Conservation (phyloP, 1,284 basidiomycete genomes). For the Athelia psychrophila region DNA sequence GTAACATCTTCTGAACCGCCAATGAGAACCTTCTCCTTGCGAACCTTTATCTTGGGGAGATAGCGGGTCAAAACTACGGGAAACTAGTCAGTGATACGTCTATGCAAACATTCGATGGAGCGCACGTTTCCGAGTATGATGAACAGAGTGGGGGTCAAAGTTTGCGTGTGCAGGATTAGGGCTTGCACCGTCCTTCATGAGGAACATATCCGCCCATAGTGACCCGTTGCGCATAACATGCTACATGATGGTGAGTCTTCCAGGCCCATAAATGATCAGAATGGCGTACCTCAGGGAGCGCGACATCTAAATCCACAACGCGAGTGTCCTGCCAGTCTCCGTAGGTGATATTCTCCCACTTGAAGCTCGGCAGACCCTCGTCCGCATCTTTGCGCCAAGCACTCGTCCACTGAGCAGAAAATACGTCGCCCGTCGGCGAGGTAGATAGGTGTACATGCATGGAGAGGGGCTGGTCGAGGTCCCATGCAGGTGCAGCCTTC, state of each 20-base stretch:
- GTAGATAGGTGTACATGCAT: slow-evolving; percentile 80
- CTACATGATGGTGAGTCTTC: slow-evolving; percentile 31
- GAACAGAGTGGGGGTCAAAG: slow-evolving; percentile 60
- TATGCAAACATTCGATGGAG: slow-evolving; percentile 8
- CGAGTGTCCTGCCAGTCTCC: slow-evolving; percentile 77
- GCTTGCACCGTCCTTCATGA: slow-evolving; percentile 65
- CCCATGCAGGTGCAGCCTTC: slow-evolving; percentile 55
- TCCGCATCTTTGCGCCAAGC: slow-evolving; percentile 45
- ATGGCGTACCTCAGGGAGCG: slow-evolving; percentile 66
- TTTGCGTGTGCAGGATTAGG: slow-evolving; percentile 57
- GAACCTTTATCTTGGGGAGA: slow-evolving; percentile 64
- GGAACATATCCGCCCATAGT: slow-evolving; percentile 84
- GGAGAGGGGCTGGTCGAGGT: slow-evolving; percentile 52
- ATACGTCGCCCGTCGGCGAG: slow-evolving; percentile 55
- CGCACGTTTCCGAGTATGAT: slow-evolving; percentile 79
- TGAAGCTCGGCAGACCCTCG: slow-evolving; percentile 58
- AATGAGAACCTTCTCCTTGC: slow-evolving; percentile 86
- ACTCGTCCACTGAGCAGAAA: slow-evolving; percentile 50
- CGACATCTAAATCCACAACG: slow-evolving; percentile 62
- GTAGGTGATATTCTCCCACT: slow-evolving; percentile 83
- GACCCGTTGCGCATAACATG: slow-evolving; percentile 78
- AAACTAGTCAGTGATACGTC: not conserved
- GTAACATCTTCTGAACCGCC: slow-evolving; percentile 34
- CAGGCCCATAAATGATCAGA: slow-evolving; percentile 1
- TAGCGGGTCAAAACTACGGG: slow-evolving; percentile 83